These are phyloP conservation scores for Coemansia sp. DNA, from an alignment of 192 early-diverging fungal genomes.

Conservation along the genomic window DNA sequence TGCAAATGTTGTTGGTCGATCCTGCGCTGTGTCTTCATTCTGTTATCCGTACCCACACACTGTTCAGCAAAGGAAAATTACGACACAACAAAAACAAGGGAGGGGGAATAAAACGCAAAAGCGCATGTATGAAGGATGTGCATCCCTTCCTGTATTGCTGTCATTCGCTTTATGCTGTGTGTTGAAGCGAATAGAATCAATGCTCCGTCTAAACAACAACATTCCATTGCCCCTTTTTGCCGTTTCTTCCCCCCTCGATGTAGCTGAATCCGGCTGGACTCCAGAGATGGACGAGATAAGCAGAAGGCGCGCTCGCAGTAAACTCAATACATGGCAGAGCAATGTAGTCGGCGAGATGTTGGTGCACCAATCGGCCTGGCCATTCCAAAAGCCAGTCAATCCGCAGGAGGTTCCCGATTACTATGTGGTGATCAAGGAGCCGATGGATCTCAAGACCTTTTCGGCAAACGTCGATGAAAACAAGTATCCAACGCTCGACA, in stretches of 20 bases:
- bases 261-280: slow-evolving; percentile 90
- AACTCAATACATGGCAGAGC: slow-evolving; percentile 58
- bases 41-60: no score
- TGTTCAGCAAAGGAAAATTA: no score
- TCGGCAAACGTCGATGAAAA: slow-evolving; percentile 82
- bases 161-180: no score
- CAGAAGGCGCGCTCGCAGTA: slow-evolving; percentile 42
- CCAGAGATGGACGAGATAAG: slow-evolving; percentile 74
- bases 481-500: slow-evolving; percentile 76
- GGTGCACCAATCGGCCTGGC: slow-evolving; percentile 83
- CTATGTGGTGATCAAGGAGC: slow-evolving; percentile 92
- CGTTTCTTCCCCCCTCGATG: not conserved
- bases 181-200: not conserved
- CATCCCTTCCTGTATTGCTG: not conserved
- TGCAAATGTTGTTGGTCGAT: not conserved
- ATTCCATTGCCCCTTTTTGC: not conserved
- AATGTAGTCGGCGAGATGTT: slow-evolving; percentile 76
- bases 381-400: slow-evolving; percentile 91
- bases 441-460: slow-evolving; percentile 92
- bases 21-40: not conserved
- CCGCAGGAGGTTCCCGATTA: slow-evolving; percentile 89
- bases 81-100: not conserved
- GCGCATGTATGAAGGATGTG: not conserved
- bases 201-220: not conserved
- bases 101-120: no score